Evolutionary conservation across 768 basidiomycete genomes (phyloP).

Genomic region (Suillus weaverae): DNA sequence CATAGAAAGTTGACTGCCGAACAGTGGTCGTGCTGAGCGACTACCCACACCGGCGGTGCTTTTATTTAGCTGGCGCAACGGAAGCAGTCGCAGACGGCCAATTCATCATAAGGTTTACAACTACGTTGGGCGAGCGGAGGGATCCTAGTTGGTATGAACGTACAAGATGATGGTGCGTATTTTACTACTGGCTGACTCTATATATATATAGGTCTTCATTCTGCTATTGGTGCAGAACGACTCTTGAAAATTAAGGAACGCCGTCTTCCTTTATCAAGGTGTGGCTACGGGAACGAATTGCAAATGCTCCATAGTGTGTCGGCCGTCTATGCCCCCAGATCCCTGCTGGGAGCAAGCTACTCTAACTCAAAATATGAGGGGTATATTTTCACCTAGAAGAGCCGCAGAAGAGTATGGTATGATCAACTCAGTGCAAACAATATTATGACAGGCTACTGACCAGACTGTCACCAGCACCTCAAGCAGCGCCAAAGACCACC

Average conservation of each 20-base stretch:
- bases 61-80: neutral
- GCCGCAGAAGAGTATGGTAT: neutral
- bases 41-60: neutral
- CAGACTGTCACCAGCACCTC: constrained; percentile 24
- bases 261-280: neutral
- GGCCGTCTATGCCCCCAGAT: too few species aligned
- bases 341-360: neutral
- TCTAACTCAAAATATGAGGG: neutral
- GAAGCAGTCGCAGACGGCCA: neutral
- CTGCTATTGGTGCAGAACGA: neutral
- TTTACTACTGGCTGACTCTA: neutral
- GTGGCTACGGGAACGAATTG: neutral
- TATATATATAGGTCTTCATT: neutral
- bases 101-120: neutral
- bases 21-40: neutral
- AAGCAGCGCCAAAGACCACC: constrained; percentile 21
- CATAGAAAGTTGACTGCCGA: neutral
- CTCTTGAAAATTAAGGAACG: neutral
- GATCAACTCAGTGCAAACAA: neutral
- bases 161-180: neutral
- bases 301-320: neutral
- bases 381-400: neutral
- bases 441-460: neutral
- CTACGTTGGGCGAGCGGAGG: neutral
- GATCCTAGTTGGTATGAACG: neutral